Conservation (phyloP, 2,329 filamentous ascomycete species). For the Paraphaeosphaeria sporulosa region DNA sequence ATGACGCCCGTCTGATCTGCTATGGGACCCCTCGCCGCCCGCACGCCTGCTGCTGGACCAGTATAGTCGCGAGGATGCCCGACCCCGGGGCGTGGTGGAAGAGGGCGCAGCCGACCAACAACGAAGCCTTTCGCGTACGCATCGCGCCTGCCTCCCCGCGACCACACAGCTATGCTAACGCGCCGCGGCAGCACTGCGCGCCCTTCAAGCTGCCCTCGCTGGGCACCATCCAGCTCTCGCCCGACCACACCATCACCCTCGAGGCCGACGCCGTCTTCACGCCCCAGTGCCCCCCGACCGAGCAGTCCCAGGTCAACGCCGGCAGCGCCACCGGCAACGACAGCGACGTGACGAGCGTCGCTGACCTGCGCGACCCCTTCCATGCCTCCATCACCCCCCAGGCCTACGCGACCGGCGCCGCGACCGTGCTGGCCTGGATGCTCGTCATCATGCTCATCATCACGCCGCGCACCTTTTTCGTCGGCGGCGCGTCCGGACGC, state of each 20-base stretch:
- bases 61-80: conserved; percentile 45
- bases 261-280: conserved; percentile 67
- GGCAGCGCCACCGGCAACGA: conserved; percentile 47
- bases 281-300: conserved; percentile 61
- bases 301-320: conserved; percentile 36
- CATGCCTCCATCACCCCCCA: conserved; percentile 93
- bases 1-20: conserved; percentile 32
- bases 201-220: conserved; percentile 68
- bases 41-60: conserved; percentile 42
- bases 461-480: conserved; percentile 90
- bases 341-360: conserved; percentile 57
- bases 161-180: conserved; percentile 28
- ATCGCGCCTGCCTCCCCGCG: conserved; percentile 14
- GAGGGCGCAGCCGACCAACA: conserved; percentile 38
- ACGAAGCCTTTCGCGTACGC: conserved; percentile 41
- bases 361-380: conserved; percentile 83
- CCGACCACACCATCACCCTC: conserved; percentile 66
- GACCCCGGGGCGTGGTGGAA: conserved; percentile 33
- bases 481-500: conserved; percentile 71
- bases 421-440: conserved; percentile 89
- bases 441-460: conserved; percentile 94
- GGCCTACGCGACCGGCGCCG: conserved; percentile 89
- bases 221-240: conserved; percentile 62
- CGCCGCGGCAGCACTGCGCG: conserved; percentile 60
- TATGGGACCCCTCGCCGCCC: conserved; percentile 36